Evolutionary conservation across 305 asterid species (phyloP), one percentile per base, ranked within the genome.

Genomic region (Nicotiana rustica): DNA sequence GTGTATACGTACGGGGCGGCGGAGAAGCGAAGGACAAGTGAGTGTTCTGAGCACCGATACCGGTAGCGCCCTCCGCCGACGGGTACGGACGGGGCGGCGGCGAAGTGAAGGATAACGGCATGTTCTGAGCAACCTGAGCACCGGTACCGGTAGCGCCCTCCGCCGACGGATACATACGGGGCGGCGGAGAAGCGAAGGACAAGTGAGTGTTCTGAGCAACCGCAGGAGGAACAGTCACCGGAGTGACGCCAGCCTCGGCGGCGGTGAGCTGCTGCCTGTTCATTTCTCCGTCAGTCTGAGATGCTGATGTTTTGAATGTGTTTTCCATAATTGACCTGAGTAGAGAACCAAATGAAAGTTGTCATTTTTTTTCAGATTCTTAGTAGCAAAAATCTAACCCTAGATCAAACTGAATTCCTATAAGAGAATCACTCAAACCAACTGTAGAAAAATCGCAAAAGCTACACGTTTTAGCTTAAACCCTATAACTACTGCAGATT

Each of bases 391-490:
- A 6, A 38, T 5, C 10, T 38, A 38, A 38, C 47, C 10, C 47
- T 41, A 6, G 47, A 41, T 49, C 62, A 56, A 56, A 56, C 61
- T 56, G n/a, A 56, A 17, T 14, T 56, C 9, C 7, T 56, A 18
- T 56, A 56, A 66, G 12, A 67, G 1, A 15, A 67, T 33, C 18
- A 31, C 41, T 35, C 76, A 67, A 67, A 35, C 49, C 14, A 4
- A 68, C 3, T 68, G 76, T 55, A 55, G 61, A 36, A 36, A 68
- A 68, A 35, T 68, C 18, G 17, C 33, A 69, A 68, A 36, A 67
- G 3, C 49, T 67, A 67, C n/a, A 67, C 15, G 0, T n/a, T 36
- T 38, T 36, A 9, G 77, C 41, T 68, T 4, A 36, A 38, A 29
- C 19, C 19, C 17, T 7, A 65, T 65, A 1, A 35, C 76, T 17